A percentile compares a stretch with the other conserved stretches of the same genome.
Evolutionary conservation across 371 early-diverging fungal genomes (phyloP).

Genomic region (Rhizopus microsporus): DNA sequence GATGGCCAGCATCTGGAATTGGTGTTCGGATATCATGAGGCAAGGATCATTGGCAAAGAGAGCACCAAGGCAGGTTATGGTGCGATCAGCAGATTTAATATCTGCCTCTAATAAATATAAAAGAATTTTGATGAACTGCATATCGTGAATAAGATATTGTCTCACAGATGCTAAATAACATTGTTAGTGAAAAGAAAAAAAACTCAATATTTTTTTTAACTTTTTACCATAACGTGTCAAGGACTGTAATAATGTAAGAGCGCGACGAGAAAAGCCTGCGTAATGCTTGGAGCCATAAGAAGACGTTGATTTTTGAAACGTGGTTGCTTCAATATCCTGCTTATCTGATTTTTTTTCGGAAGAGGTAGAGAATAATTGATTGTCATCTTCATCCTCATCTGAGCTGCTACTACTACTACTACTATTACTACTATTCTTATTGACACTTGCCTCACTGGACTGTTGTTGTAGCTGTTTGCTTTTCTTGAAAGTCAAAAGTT

Average conservation of each 20-base stretch:
- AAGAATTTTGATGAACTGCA: conserved; percentile 38
- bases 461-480: background rate
- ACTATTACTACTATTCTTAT: conserved; percentile 1
- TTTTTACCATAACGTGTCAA: conserved; percentile 34
- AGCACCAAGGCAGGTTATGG: conserved; percentile 38
- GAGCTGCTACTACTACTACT: conserved; percentile 2
- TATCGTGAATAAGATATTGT: conserved; percentile 34
- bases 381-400: conserved; percentile 16
- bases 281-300: conserved; percentile 25
- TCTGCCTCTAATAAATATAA: conserved; percentile 36
- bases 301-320: conserved; percentile 13
- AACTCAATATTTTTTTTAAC: background rate
- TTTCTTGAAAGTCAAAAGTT: background rate
- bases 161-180: conserved; percentile 28
- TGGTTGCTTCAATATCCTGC: conserved; percentile 25
- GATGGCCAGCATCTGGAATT: conserved; percentile 28
- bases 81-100: conserved; percentile 31
- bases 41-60: conserved; percentile 14
- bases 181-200: background rate
- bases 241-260: conserved; percentile 33
- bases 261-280: conserved; percentile 36
- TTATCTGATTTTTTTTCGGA: conserved; percentile 23
- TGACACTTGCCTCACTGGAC: background rate
- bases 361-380: conserved; percentile 8
- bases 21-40: conserved; percentile 21